phyloP scores from a whole-genome alignment of 495 filamentous ascomycete species.

The Penicillium riverlandense region DNA sequence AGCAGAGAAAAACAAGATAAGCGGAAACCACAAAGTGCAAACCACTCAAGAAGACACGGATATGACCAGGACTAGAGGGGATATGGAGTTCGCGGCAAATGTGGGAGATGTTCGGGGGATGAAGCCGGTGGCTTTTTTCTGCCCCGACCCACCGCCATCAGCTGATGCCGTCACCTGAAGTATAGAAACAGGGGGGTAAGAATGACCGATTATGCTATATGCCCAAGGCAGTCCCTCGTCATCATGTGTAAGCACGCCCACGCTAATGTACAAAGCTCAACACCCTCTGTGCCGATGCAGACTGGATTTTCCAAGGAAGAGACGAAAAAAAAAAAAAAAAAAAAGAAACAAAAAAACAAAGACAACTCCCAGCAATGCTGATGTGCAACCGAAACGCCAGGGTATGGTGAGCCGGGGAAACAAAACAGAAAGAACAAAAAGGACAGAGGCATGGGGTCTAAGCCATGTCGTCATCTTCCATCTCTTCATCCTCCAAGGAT shows the following conservation, averaged over 20 bases:
- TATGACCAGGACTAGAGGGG: too few relatives aligned
- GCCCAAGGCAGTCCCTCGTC: slow-evolving; percentile 1
- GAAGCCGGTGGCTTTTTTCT: slow-evolving; percentile 5
- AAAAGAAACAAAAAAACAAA: not conserved
- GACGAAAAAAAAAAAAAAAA: too few relatives aligned
- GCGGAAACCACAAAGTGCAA: not conserved
- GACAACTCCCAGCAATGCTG: slow-evolving; percentile 1
- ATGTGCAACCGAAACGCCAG: too few relatives aligned
- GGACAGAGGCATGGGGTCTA: slow-evolving; percentile 18
- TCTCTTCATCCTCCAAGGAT: slow-evolving; percentile 75
- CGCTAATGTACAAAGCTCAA: slow-evolving; percentile 36
- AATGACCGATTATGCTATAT: slow-evolving; percentile 10
- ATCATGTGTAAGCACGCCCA: slow-evolving; percentile 12
- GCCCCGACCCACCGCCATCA: slow-evolving; percentile 5
- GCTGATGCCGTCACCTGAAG: slow-evolving; percentile 6
- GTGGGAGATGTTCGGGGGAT: not conserved
- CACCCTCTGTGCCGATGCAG: slow-evolving; percentile 21
- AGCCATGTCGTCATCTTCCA: slow-evolving; percentile 59
- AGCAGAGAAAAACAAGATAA: not conserved
- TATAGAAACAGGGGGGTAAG: not conserved
- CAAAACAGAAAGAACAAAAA: slow-evolving; percentile 1
- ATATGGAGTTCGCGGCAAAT: not conserved
- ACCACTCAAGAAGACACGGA: too few relatives aligned
- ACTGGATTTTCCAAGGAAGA: too few relatives aligned
- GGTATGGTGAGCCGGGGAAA: too few relatives aligned